Conservation (phyloP, 1,284 basidiomycete species). For the Pseudozyma tsukubaensis region DNA sequence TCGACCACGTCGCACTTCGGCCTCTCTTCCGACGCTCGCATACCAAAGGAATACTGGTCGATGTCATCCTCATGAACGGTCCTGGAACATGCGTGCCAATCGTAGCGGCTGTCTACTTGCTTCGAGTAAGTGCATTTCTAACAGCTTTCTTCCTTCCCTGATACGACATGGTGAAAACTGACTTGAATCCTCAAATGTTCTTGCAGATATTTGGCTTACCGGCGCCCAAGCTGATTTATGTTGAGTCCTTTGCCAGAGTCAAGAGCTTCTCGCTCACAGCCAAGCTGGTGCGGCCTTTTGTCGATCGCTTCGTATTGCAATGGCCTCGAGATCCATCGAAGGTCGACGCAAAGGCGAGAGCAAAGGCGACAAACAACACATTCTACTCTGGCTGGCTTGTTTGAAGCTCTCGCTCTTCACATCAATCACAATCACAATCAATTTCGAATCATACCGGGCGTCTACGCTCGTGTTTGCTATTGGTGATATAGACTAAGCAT, state of each 20-base stretch:
- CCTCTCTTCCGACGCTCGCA: conserved; percentile 12
- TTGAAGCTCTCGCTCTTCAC: not conserved
- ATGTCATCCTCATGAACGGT: conserved; percentile 89
- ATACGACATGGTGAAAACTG: not conserved
- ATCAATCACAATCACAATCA: not conserved
- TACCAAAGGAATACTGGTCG: conserved; percentile 70
- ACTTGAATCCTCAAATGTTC: not conserved
- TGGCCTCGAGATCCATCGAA: conserved; percentile 64
- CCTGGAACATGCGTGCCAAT: conserved; percentile 92
- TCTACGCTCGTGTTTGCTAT: not conserved
- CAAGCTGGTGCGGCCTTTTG: conserved; percentile 80
- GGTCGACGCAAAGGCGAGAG: not conserved
- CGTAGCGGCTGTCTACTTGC: conserved; percentile 78
- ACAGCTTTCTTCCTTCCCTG: not conserved
- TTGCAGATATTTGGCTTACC: conserved; percentile 77
- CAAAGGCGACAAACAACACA: conserved; percentile 24
- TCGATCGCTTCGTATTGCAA: conserved; percentile 77
- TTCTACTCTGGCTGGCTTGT: conserved; percentile 43
- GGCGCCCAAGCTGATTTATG: conserved; percentile 83
- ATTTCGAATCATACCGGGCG: too few relatives aligned
- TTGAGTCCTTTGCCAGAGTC: conserved; percentile 95
- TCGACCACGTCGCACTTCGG: conserved; percentile 44
- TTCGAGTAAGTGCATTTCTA: conserved; percentile 75
- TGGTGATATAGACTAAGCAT: not conserved
- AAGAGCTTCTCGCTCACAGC: conserved; percentile 84